These are phyloP conservation scores for Huntiella moniliformis DNA, from an alignment of 2,329 filamentous ascomycete species.

Conservation along the genomic window DNA sequence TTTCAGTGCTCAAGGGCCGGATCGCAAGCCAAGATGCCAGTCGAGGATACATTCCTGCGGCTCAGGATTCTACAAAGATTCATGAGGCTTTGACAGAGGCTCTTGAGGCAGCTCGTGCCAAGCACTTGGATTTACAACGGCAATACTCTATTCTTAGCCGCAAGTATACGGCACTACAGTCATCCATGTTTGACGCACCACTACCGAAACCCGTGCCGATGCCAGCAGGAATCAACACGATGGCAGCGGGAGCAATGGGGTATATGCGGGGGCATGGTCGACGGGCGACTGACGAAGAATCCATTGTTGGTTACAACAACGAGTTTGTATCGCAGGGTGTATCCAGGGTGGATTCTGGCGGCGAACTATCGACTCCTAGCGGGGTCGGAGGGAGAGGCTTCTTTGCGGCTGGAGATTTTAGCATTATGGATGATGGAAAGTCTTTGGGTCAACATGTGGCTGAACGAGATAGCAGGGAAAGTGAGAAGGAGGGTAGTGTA, in stretches of 20 bases:
- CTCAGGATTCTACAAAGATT: background rate
- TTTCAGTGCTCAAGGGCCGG: conserved; percentile 27
- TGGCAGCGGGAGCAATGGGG: too few species aligned
- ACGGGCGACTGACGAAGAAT: too few species aligned
- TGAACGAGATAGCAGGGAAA: too few species aligned
- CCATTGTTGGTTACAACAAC: too few species aligned
- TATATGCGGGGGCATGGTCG: too few species aligned
- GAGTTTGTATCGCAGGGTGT: too few species aligned
- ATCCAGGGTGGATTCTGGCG: too few species aligned
- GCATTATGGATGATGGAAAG: too few species aligned
- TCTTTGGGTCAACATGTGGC: too few species aligned
- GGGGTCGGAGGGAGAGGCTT: conserved; percentile 18
- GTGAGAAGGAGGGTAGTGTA: too few species aligned
- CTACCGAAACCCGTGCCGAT: conserved; percentile 5
- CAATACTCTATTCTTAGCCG: conserved; percentile 30
- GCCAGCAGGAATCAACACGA: background rate
- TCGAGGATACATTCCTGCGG: background rate
- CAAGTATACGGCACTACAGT: conserved; percentile 34
- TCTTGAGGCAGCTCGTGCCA: conserved; percentile 32
- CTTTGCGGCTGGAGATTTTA: too few species aligned
- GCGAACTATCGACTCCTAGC: background rate
- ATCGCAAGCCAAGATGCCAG: conserved; percentile 18
- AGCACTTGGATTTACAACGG: conserved; percentile 34
- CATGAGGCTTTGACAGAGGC: conserved; percentile 14
- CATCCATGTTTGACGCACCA: conserved; percentile 22